Conservation (phyloP, 495 filamentous ascomycete species). For the Daldinia decipiens region DNA sequence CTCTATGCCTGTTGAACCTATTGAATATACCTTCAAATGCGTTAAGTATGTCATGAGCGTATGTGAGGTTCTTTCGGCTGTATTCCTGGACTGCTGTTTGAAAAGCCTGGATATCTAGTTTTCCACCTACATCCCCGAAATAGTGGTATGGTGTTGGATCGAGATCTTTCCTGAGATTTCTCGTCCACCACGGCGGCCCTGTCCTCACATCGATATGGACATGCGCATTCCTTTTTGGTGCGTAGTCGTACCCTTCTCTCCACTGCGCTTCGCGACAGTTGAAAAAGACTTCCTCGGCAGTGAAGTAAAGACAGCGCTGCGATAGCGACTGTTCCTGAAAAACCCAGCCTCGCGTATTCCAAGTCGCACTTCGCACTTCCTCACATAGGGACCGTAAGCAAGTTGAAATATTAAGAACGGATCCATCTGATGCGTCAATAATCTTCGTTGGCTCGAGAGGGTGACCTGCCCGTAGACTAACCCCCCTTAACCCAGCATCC, state of each 20-base stretch:
- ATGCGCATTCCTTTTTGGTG: neutral
- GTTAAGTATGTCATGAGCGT: neutral
- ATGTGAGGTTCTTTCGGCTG: conserved; percentile 2
- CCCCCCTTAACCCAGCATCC: conserved; percentile 3
- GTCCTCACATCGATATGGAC: neutral
- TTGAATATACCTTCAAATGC: neutral
- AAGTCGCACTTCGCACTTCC: conserved; percentile 22
- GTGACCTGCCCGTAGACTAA: neutral
- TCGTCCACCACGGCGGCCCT: conserved; percentile 13
- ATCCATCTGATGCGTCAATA: neutral
- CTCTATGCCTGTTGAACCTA: neutral
- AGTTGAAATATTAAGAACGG: neutral
- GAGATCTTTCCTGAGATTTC: conserved; percentile 7
- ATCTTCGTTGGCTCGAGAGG: neutral
- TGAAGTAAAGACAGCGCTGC: conserved; percentile 38
- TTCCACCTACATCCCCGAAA: neutral
- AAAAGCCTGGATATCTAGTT: conserved; percentile 2
- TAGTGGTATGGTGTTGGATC: conserved; percentile 16
- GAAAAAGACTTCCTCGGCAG: conserved; percentile 35
- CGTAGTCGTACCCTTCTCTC: conserved; percentile 13
- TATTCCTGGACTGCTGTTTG: conserved; percentile 14
- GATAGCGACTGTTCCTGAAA: conserved; percentile 42
- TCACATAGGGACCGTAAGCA: conserved; percentile 6
- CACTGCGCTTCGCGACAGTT: conserved; percentile 24
- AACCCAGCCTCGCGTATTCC: conserved; percentile 45